Evolutionary conservation across 2,329 filamentous ascomycete genomes (phyloP), one percentile per base, ranked within the genome.

Genomic region (Didymella arachidicola): DNA sequence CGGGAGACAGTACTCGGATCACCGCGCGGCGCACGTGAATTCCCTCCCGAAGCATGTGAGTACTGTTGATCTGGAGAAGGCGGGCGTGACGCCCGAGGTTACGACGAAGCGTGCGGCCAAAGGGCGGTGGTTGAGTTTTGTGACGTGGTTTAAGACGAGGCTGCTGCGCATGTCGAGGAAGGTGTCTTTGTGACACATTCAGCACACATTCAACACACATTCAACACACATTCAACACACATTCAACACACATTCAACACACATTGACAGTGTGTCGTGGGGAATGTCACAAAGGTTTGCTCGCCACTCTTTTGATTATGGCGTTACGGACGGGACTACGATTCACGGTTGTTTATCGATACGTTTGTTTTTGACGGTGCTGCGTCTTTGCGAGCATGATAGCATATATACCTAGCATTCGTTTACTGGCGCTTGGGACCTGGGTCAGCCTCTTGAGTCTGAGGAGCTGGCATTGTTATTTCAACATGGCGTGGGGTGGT

Each of bases 111-210:
- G 71, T 42, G 69, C 70, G 14, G 74, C 77, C 5, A 79, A 79
- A 62, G 76, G 78, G 29, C 71, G 78, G 22, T 86, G 84, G 84
- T 77, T 84, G 57, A 76, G 81, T 25, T 86, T 86, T 67, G 74
- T 85, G 53, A 84, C 83, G 1, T 86, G 84, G 84, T 76, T 85
- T 60, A 80, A 81, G 67, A 86, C 84, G 30, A 77, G 83, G 57
- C 70, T 86, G 56, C 79, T 86, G 63, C 82, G 84, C 63, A 78
- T 84, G 49, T 70, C 70, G 25, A 67, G 67, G 53, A 60, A 55
- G 48, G 53, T 60, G 44, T 51, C 53, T 16, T 49, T 22, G 6
- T 43, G 27, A 19, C n/a, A 19, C 18, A 22, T 22, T n/a, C n/a
- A n/a, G n/a, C n/a, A n/a, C n/a, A n/a, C n/a, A n/a, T n/a, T n/a